Conservation (phyloP, 768 basidiomycete genomes). For the Boletus coccyginus region DNA sequence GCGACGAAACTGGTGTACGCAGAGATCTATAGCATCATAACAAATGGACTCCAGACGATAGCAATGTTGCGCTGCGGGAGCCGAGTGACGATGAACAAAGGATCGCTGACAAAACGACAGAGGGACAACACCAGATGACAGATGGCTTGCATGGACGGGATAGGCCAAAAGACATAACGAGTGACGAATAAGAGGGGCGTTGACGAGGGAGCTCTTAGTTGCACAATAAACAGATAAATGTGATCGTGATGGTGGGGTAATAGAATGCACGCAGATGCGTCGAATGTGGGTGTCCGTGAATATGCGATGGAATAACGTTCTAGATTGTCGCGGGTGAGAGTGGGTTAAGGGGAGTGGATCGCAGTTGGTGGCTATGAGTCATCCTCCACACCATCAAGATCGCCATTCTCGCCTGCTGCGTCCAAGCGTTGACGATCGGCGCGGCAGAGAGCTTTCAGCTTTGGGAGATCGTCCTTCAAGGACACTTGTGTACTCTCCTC, state of each 20-base stretch:
- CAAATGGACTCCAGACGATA: constrained; percentile 18
- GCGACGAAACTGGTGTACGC: constrained; percentile 13
- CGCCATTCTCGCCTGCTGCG: constrained; percentile 6
- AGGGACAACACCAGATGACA: constrained; percentile 2
- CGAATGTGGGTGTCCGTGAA: constrained; percentile 26
- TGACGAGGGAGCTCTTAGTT: constrained; percentile 25
- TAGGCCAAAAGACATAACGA: constrained; percentile 24
- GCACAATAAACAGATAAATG: constrained; percentile 28
- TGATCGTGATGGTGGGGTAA: constrained; percentile 18
- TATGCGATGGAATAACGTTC: constrained; percentile 24
- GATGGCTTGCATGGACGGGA: constrained; percentile 8
- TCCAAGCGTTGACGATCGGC: constrained; percentile 15
- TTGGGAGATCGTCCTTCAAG: constrained; percentile 52
- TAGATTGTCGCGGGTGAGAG: constrained; percentile 13
- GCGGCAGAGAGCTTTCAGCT: constrained; percentile 17
- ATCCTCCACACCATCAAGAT: constrained; percentile 6
- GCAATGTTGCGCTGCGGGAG: constrained; percentile 14
- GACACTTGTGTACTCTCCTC: constrained; percentile 56
- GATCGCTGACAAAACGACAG: constrained; percentile 23
- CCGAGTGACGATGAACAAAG: background rate
- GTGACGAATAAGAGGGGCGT: constrained; percentile 8
- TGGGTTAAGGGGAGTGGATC: background rate
- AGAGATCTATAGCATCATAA: constrained; percentile 28
- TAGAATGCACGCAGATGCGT: constrained; percentile 22
- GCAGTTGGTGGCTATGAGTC: constrained; percentile 13